phyloP scores from a whole-genome alignment of 1,139 yeast genomes.

The Taphrina sp. region DNA sequence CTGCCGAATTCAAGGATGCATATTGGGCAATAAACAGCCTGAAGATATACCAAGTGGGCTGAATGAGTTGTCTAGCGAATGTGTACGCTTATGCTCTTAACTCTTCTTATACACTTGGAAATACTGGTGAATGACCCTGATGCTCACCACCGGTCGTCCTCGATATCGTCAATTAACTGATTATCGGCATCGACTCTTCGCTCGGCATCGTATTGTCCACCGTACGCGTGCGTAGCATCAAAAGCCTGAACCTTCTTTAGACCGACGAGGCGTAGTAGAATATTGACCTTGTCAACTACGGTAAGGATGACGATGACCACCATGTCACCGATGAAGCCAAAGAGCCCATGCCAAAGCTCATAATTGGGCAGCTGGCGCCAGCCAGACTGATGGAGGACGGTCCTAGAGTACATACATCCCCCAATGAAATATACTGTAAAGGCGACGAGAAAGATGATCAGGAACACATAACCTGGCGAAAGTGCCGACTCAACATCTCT shows the following conservation, averaged over 20 bases:
- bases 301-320: constrained; percentile 2
- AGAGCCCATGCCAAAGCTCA: constrained; percentile 31
- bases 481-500: constrained; percentile 25
- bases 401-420: constrained; percentile 32
- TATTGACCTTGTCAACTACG: background rate
- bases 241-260: background rate
- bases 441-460: constrained; percentile 23
- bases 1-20: constrained; percentile 31
- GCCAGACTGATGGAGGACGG: constrained; percentile 31
- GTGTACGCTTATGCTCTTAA: too few relatives aligned
- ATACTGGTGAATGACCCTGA: too few relatives aligned
- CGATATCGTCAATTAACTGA: constrained; percentile 29
- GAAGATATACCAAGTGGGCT: constrained; percentile 13
- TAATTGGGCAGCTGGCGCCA: constrained; percentile 34
- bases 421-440: constrained; percentile 33
- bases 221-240: background rate
- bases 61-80: too few relatives aligned
- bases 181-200: constrained; percentile 25
- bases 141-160: constrained; percentile 31
- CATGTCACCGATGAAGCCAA: constrained; percentile 13
- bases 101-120: too few relatives aligned
- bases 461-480: constrained; percentile 28
- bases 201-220: constrained; percentile 7
- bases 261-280: constrained; percentile 7
- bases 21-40: constrained; percentile 34